Base-by-base conservation (phyloP, 345 rosid species). In the Salix viminalis region DNA sequence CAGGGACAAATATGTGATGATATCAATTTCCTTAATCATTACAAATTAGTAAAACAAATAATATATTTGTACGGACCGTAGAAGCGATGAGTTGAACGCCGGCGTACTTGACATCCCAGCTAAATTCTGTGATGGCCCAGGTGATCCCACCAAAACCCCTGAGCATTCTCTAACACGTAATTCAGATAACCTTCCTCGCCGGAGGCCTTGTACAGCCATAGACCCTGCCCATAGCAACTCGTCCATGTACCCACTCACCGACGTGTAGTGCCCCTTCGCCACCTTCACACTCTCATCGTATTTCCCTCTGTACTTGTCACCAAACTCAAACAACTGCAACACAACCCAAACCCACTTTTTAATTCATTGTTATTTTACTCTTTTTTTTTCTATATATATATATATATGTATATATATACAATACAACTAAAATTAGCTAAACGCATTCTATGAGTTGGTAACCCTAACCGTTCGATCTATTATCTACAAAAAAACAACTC, bases 31-130 rank as follows among this genome's bases (percentile, higher is more conserved):
- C 37, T 34, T 34, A 34, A 34, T 5, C 37, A 34, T 34, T 34
- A 34, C 37, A 34, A 5, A 34, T 5, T 5, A 32, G 32, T 2
- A 30, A 30, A 30, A 30, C 32, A 30, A 32, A 32, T 32, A 32
- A 32, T 32, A 32, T 32, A 32, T 32, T 32, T 32, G 34, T 4
- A 32, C 34, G 34, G 34, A 32, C 37, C 37, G 37, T 34, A 34
- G 37, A 89, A 54, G 94, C 93, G 46, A 90, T 79, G 64, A 93
- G 68, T 70, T 95, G 99, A 78, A 96, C 74, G 12, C 94, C 99
- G 65, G 97, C 93, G 65, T 85, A 93, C 84, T 96, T 96, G 23
- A 96, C 98, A 84, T 96, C 99, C 99, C 99, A 96, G 80, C 99
- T 96, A 83, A 96, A 96, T 79, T 96, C 98, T 1, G 96, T 80